Evolutionary conservation across 331 rosid species (phyloP).

Genomic region (Cydonia oblonga): DNA sequence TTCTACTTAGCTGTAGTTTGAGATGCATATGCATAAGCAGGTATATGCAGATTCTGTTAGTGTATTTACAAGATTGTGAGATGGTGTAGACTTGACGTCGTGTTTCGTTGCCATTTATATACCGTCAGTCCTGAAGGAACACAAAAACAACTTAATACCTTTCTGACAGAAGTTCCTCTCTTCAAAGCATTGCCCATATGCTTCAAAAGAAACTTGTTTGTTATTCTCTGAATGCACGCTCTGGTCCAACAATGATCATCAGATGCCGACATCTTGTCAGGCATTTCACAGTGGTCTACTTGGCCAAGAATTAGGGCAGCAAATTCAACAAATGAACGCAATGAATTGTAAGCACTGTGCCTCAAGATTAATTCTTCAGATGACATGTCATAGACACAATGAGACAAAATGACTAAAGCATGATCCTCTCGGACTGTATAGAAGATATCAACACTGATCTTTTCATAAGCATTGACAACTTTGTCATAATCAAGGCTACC

Average conservation of each 20-base stretch:
- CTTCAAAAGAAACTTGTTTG: conserved; percentile 64
- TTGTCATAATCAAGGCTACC: conserved; percentile 69
- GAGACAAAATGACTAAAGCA: conserved; percentile 67
- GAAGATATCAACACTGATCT: conserved; percentile 50
- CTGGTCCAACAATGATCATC: conserved; percentile 48
- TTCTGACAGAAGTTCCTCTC: conserved; percentile 39
- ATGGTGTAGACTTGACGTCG: background rate
- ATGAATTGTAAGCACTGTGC: conserved; percentile 46
- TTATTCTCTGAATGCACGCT: conserved; percentile 40
- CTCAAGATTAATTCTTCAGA: conserved; percentile 61
- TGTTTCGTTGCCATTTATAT: background rate
- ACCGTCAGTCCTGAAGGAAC: background rate
- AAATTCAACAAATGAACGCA: conserved; percentile 67
- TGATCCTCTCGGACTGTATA: conserved; percentile 41
- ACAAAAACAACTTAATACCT: conserved; percentile 34
- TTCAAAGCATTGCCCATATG: conserved; percentile 76
- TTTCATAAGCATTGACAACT: conserved; percentile 45
- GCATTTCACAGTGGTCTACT: conserved; percentile 33
- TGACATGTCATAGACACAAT: conserved; percentile 82
- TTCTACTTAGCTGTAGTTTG: background rate
- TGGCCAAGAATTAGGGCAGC: conserved; percentile 37
- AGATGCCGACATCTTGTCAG: conserved; percentile 9
- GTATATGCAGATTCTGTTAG: background rate
- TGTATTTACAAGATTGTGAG: background rate
- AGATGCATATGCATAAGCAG: background rate